Percentiles rank a stretch among this genome's conserved stretches.
These are phyloP conservation scores for Euphorbia celastroides DNA, from an alignment of 441 rosid genomes.

Conservation along the genomic window DNA sequence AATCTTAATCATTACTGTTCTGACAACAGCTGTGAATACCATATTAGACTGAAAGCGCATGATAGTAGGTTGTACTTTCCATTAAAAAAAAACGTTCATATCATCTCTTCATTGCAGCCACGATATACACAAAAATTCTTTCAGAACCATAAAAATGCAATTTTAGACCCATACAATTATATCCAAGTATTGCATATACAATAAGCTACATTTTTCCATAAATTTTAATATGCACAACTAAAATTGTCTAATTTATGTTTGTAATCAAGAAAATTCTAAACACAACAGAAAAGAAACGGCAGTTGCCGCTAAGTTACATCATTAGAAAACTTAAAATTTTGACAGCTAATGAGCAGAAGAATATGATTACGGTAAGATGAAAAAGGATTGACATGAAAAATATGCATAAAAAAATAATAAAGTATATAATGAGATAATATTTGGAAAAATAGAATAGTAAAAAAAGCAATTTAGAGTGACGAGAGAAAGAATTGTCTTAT, in stretches of 20 bases:
- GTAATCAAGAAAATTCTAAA: neutral
- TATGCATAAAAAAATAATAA: neutral
- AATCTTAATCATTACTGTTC: neutral
- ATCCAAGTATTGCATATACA: neutral
- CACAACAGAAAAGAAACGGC: too few species aligned
- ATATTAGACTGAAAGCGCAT: too few species aligned
- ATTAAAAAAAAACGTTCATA: too few species aligned
- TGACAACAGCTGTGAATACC: neutral
- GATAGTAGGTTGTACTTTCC: neutral
- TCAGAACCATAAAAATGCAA: too few species aligned
- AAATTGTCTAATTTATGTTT: too few species aligned
- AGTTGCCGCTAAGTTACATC: neutral
- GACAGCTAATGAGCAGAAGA: neutral
- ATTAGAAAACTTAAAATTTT: too few species aligned
- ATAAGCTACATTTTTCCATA: neutral
- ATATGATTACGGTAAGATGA: neutral
- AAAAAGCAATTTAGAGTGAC: constrained; percentile 6
- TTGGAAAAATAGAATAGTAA: neutral
- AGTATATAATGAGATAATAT: neutral
- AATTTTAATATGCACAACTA: neutral
- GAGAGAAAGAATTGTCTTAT: constrained; percentile 19
- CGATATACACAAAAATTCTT: neutral
- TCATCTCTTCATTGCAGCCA: neutral
- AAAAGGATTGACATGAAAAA: neutral
- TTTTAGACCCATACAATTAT: neutral